These are phyloP conservation scores for Colletotrichum tofieldiae DNA, from an alignment of 2,329 filamentous ascomycete genomes.

Conservation along the genomic window DNA sequence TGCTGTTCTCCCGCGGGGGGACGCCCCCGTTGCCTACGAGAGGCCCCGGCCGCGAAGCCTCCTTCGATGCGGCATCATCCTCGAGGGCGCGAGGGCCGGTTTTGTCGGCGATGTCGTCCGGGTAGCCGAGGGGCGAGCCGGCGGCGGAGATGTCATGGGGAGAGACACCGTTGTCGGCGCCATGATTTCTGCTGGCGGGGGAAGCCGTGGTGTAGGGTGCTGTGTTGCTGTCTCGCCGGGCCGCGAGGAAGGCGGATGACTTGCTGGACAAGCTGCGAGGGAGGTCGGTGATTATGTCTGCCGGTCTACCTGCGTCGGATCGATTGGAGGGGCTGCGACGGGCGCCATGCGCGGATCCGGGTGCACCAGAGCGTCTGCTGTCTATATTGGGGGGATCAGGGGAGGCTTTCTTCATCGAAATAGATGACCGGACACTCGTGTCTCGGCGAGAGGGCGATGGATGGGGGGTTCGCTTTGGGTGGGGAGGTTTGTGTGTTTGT, in stretches of 20 bases:
- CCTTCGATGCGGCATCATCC: slow-evolving; percentile 56
- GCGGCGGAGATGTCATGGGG: slow-evolving; percentile 46
- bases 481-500: neutral
- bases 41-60: slow-evolving; percentile 71
- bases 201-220: slow-evolving; percentile 39
- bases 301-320: slow-evolving; percentile 54
- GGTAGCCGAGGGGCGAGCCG: slow-evolving; percentile 34
- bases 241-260: slow-evolving; percentile 39
- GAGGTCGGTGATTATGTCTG: slow-evolving; percentile 40
- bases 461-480: neutral
- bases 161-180: slow-evolving; percentile 43
- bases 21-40: slow-evolving; percentile 61
- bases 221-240: slow-evolving; percentile 42
- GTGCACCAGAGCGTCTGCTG: slow-evolving; percentile 70
- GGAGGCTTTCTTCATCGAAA: slow-evolving; percentile 76
- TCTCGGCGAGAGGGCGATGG: slow-evolving; percentile 30
- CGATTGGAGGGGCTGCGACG: slow-evolving; percentile 54
- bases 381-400: slow-evolving; percentile 69
- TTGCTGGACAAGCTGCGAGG: slow-evolving; percentile 14
- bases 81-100: slow-evolving; percentile 22
- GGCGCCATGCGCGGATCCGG: slow-evolving; percentile 70
- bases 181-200: slow-evolving; percentile 32
- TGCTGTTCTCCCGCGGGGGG: slow-evolving; percentile 43
- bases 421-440: slow-evolving; percentile 49
- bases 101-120: slow-evolving; percentile 24